Conservation (phyloP, 768 basidiomycete species). For the Sporobolomyces phaffii region DNA sequence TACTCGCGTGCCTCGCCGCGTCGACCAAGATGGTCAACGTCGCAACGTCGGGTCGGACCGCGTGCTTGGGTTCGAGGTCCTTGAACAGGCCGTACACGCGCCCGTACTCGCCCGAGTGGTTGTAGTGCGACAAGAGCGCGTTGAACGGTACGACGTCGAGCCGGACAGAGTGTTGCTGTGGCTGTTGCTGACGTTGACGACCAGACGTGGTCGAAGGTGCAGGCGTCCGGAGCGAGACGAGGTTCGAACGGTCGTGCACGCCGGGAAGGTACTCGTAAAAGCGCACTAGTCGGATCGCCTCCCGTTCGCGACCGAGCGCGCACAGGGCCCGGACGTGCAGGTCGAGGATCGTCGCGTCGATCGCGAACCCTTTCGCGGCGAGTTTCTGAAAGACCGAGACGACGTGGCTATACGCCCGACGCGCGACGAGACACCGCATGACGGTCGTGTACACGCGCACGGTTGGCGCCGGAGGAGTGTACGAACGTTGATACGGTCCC, state of each 20-base stretch:
- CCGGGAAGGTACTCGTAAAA: neutral
- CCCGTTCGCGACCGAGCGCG: neutral
- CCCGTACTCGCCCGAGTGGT: neutral
- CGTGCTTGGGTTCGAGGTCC: neutral
- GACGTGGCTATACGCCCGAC: neutral
- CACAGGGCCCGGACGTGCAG: slow-evolving; percentile 1
- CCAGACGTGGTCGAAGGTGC: neutral
- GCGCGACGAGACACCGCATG: slow-evolving; percentile 15
- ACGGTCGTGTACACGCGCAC: slow-evolving; percentile 27
- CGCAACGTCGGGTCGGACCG: slow-evolving; percentile 22
- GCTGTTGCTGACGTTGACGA: neutral
- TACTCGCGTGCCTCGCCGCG: slow-evolving; percentile 27
- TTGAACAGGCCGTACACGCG: slow-evolving; percentile 1
- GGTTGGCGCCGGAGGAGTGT: slow-evolving; percentile 6
- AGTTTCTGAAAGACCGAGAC: slow-evolving; percentile 6
- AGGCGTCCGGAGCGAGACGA: neutral
- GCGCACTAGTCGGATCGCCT: neutral
- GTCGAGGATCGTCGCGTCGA: slow-evolving; percentile 19
- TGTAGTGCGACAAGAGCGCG: slow-evolving; percentile 8
- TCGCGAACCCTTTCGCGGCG: neutral
- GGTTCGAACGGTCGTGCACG: neutral
- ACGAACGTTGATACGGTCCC: neutral
- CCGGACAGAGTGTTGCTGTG: neutral
- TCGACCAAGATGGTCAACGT: slow-evolving; percentile 34
- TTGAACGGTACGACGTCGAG: slow-evolving; percentile 30